phyloP scores from a whole-genome alignment of 2,329 filamentous ascomycete genomes.

The Claviceps pazoutovae region DNA sequence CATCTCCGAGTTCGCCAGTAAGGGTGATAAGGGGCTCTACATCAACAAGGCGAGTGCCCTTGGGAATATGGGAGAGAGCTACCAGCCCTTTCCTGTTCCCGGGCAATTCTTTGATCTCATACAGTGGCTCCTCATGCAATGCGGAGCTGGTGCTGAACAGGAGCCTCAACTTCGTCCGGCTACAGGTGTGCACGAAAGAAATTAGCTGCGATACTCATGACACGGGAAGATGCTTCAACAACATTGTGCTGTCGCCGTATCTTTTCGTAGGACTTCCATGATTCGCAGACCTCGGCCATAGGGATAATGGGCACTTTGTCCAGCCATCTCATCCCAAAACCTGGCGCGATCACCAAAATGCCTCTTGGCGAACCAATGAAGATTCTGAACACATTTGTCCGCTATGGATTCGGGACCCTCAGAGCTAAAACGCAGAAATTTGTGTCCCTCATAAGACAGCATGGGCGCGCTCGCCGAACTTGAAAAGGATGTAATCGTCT shows the following conservation, averaged over 20 bases:
- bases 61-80: not conserved
- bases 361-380: not conserved
- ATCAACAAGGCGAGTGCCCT: not conserved
- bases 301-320: not conserved
- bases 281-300: not conserved
- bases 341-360: not conserved
- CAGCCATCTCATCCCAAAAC: not conserved
- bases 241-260: not conserved
- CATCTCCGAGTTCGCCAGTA: not conserved
- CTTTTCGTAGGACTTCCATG: not conserved
- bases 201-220: too few relatives aligned
- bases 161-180: not conserved
- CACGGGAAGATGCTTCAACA: not conserved
- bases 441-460: conserved; percentile 1
- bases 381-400: not conserved
- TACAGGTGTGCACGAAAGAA: not conserved
- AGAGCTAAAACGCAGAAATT: conserved; percentile 2
- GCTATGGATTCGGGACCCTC: not conserved
- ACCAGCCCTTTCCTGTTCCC: not conserved
- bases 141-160: not conserved
- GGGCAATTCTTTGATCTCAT: not conserved
- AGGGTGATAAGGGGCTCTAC: not conserved
- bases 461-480: not conserved
- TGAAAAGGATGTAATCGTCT: conserved; percentile 1
- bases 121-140: not conserved